These are phyloP conservation scores for Sugiyamaella lignohabitans DNA, from an alignment of 805 yeast species.

Conservation along the genomic window DNA sequence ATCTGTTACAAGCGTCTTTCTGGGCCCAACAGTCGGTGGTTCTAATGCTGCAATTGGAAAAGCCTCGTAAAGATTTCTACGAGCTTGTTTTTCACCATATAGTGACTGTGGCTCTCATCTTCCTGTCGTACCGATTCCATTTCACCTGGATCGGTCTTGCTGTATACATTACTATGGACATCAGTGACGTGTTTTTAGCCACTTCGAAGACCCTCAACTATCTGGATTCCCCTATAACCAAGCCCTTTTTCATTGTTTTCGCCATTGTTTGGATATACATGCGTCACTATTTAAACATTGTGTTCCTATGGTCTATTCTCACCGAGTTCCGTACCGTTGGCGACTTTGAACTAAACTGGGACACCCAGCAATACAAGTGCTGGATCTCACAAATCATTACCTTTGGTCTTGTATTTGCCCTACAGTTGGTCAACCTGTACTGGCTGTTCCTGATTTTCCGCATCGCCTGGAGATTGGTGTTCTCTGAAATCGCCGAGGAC, in stretches of 20 bases:
- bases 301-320: constrained; percentile 49
- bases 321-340: constrained; percentile 88
- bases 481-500: constrained; percentile 58
- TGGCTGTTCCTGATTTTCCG: constrained; percentile 83
- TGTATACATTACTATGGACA: constrained; percentile 91
- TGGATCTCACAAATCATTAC: constrained; percentile 92
- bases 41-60: constrained; percentile 75
- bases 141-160: constrained; percentile 94
- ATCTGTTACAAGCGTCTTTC: constrained; percentile 88
- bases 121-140: constrained; percentile 85
- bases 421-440: constrained; percentile 79
- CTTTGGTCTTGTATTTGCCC: constrained; percentile 64
- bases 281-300: constrained; percentile 79
- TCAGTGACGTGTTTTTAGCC: constrained; percentile 84
- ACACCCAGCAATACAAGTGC: constrained; percentile 90
- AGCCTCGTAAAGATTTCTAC: constrained; percentile 88
- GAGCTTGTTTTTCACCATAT: constrained; percentile 92
- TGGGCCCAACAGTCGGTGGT: constrained; percentile 96
- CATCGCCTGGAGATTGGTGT: constrained; percentile 60
- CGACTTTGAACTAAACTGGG: constrained; percentile 71
- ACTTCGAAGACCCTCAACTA: constrained; percentile 82
- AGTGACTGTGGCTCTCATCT: constrained; percentile 80
- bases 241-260: constrained; percentile 64
- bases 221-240: constrained; percentile 57
- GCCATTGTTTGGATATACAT: constrained; percentile 74